Base-by-base conservation (phyloP, 495 filamentous ascomycete genomes). In the Xylaria scruposa region DNA sequence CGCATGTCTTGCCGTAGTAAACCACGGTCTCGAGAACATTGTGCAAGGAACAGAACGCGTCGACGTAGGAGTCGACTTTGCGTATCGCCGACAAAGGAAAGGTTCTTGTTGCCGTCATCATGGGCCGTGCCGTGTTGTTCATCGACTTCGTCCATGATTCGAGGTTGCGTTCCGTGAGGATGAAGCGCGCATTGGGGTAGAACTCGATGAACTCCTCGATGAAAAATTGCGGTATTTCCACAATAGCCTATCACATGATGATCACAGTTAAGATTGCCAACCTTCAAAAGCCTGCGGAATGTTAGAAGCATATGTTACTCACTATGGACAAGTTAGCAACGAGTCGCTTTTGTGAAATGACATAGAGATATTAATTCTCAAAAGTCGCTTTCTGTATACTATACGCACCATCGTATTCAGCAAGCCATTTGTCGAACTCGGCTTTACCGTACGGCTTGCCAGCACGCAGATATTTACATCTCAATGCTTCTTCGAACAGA, bases 121-220 rank as follows among this genome's bases (percentile, higher is more conserved):
- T 44, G 0, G 49, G 63, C 4, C 21, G 42, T n/a, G 71, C 59
- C 10, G 70, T 77, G 12, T 73, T 73, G 8, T 54, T 44, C 47
- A 77, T 67, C 15, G 75, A 77, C 42, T 61, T 72, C 15, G 60
- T 71, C 85, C 84, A 87, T 1, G 70, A 71, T 15, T 83, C 81
- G 0, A 77, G 67, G n/a, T 71, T 47, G 58, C 77, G 77, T n/a
- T 73, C 73, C 17, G 80, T 81, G 29, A 83, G 70, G 40, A 85
- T 79, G 51, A 84, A 80, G 66, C 78, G 75, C 24, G 78, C 79
- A 29, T 85, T 73, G 1, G 84, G 83, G 49, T 85, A 86, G 24
- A 79, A 78, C 36, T 71, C 64, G 67, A 84, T 76, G 5, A 83
- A 73, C 60, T 84, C 78, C 26, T 72, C 60, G 47, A 73, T 73